Conservation (phyloP, 169 alveolate species). For the Cryptosporidium baileyi region DNA sequence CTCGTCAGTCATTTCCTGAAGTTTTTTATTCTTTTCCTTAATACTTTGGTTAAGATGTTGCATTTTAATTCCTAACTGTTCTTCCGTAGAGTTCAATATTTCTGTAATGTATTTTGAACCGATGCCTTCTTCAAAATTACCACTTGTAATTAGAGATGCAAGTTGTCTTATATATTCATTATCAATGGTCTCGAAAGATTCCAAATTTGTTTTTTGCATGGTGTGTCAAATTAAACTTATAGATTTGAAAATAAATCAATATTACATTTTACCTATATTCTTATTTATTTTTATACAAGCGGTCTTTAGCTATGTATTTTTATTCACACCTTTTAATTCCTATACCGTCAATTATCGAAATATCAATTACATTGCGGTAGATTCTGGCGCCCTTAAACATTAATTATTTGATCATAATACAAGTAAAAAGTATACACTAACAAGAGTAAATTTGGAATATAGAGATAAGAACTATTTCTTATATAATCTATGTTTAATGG, state of each 20-base stretch:
- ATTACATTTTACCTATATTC: not conserved
- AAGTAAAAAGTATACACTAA: slow-evolving; percentile 43
- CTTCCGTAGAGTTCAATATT: slow-evolving; percentile 23
- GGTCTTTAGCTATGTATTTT: no score
- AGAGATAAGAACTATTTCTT: not conserved
- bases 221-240: not conserved
- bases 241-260: not conserved
- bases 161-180: slow-evolving; percentile 42
- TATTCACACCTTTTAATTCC: no score
- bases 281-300: not conserved
- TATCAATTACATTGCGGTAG: slow-evolving; percentile 32
- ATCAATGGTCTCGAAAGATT: not conserved
- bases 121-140: not conserved
- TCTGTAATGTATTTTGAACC: slow-evolving; percentile 9
- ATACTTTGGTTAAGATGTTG: slow-evolving; percentile 38
- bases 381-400: slow-evolving; percentile 41
- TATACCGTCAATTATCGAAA: slow-evolving; percentile 49
- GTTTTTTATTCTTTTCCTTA: slow-evolving; percentile 33
- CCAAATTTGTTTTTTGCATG: not conserved
- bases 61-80: slow-evolving; percentile 20
- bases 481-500: slow-evolving; percentile 11
- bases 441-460: not conserved
- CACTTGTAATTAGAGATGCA: slow-evolving; percentile 8
- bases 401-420: slow-evolving; percentile 67
- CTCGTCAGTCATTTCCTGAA: slow-evolving; percentile 40